Percentiles rank a stretch among this genome's conserved stretches.
These are phyloP conservation scores for Millerago galiae DNA, from an alignment of 805 yeast species.

Conservation along the genomic window DNA sequence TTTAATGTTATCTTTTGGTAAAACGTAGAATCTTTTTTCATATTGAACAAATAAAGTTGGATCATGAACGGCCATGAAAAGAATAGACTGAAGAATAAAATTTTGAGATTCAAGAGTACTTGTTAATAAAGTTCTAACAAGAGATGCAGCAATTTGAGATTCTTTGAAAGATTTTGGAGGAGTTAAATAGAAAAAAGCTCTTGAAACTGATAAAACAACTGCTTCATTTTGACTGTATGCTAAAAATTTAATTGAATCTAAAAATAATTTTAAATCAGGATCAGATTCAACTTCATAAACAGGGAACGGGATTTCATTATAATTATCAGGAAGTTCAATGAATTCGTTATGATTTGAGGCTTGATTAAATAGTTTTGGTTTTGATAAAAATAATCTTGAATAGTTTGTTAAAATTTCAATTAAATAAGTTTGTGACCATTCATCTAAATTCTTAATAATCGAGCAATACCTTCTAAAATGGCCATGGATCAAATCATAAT, in stretches of 20 bases:
- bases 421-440: constrained; percentile 58
- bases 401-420: constrained; percentile 65
- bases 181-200: constrained; percentile 50
- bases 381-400: constrained; percentile 50
- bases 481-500: constrained; percentile 64
- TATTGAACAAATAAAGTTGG: constrained; percentile 30
- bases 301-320: constrained; percentile 31
- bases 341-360: constrained; percentile 23
- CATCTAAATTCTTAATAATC: constrained; percentile 49
- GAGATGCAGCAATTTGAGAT: constrained; percentile 41
- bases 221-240: constrained; percentile 47
- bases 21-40: constrained; percentile 45
- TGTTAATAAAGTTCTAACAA: constrained; percentile 36
- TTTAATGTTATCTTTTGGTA: constrained; percentile 43
- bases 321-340: constrained; percentile 38
- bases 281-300: constrained; percentile 40
- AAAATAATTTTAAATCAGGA: constrained; percentile 50
- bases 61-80: constrained; percentile 31
- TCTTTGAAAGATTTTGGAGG: constrained; percentile 47
- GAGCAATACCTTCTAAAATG: constrained; percentile 55
- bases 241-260: constrained; percentile 40
- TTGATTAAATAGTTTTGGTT: constrained; percentile 38
- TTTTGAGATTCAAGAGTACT: constrained; percentile 29
- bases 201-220: constrained; percentile 55
- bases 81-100: constrained; percentile 42